phyloP scores from a whole-genome alignment of 2,329 filamentous ascomycete genomes.

The Penicillium sp. region DNA sequence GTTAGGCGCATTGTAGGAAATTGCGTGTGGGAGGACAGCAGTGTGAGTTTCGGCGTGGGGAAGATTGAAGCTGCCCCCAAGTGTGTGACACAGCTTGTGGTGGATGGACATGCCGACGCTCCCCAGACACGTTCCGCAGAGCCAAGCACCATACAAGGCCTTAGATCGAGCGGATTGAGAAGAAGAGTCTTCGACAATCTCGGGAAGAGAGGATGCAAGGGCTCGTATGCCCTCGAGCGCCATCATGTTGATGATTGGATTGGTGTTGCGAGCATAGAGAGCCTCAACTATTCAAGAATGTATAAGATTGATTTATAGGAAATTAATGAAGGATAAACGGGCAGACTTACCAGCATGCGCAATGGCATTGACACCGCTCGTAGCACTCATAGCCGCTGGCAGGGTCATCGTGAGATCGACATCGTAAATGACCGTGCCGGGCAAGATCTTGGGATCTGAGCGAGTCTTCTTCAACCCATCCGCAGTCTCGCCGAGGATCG shows the following conservation, averaged over 20 bases:
- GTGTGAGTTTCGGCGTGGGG: conserved; percentile 67
- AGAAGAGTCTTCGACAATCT: conserved; percentile 49
- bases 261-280: conserved; percentile 61
- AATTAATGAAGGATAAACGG: not conserved
- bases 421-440: conserved; percentile 63
- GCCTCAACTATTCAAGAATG: conserved; percentile 52
- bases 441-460: conserved; percentile 59
- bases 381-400: conserved; percentile 53
- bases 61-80: conserved; percentile 63
- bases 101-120: conserved; percentile 63
- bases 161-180: conserved; percentile 50
- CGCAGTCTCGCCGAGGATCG: conserved; percentile 62
- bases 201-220: conserved; percentile 55
- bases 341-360: conserved; percentile 55
- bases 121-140: conserved; percentile 62
- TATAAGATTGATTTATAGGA: not conserved
- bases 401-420: conserved; percentile 62
- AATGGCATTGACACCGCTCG: conserved; percentile 65
- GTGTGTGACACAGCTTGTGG: conserved; percentile 66
- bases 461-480: conserved; percentile 59
- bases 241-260: conserved; percentile 59
- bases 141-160: conserved; percentile 64
- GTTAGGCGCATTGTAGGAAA: conserved; percentile 61
- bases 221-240: conserved; percentile 58
- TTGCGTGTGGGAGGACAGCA: conserved; percentile 60